Conservation (phyloP, 179 eudicot species). For the Vitellaria paradoxa region DNA sequence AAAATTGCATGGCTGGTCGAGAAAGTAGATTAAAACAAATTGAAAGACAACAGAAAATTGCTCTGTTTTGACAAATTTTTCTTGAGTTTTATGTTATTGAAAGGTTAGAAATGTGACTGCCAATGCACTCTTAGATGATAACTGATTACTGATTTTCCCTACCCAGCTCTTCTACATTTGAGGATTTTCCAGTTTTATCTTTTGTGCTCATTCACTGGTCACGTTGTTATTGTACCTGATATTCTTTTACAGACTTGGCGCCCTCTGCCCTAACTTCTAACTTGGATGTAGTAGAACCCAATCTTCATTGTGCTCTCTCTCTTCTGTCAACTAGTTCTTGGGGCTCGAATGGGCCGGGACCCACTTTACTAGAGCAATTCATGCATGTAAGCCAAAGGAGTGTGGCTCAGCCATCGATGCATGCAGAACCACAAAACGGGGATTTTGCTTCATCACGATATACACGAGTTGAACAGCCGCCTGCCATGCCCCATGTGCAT, state of each 20-base stretch:
- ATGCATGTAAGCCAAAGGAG: constrained; percentile 18
- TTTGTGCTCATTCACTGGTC: background rate
- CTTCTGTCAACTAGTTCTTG: constrained; percentile 40
- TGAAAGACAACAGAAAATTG: background rate
- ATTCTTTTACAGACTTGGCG: constrained; percentile 9
- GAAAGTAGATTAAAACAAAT: constrained; percentile 4
- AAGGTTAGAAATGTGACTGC: background rate
- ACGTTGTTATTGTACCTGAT: background rate
- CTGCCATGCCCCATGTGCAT: constrained; percentile 1
- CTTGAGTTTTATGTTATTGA: background rate
- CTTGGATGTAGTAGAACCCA: constrained; percentile 17
- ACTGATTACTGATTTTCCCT: background rate
- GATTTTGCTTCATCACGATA: constrained; percentile 8
- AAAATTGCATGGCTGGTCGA: background rate
- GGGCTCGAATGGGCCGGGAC: constrained; percentile 27
- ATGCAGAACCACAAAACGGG: background rate
- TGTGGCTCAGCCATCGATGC: constrained; percentile 17
- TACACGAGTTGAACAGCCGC: constrained; percentile 8
- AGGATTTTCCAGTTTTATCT: background rate
- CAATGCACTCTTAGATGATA: background rate
- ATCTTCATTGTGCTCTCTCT: constrained; percentile 36
- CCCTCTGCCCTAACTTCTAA: background rate
- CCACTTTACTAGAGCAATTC: constrained; percentile 15
- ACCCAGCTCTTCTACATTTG: background rate
- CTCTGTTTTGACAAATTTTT: background rate